phyloP scores from a whole-genome alignment of 1,284 basidiomycete species.

The Apiotrichum sp. region DNA sequence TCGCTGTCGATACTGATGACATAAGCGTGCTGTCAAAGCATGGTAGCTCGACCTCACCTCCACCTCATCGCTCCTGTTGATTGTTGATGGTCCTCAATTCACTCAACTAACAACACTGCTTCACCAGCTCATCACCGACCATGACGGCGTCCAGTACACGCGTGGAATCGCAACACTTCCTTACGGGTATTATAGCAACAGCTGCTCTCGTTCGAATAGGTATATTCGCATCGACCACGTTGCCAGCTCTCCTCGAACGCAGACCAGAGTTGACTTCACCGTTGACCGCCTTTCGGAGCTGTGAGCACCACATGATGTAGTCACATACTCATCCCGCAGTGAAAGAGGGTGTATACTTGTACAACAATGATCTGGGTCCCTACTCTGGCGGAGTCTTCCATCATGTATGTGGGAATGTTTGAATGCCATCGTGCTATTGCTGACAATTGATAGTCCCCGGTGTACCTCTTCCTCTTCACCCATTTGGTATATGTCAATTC shows the following conservation, averaged over 20 bases:
- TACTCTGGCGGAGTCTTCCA: conserved; percentile 77
- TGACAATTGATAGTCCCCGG: conserved; percentile 58
- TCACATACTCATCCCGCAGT: conserved; percentile 51
- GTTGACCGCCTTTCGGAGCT: conserved; percentile 59
- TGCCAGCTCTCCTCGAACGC: conserved; percentile 39
- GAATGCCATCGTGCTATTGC: too few species aligned
- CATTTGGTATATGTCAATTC: conserved; percentile 55
- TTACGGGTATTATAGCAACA: neutral
- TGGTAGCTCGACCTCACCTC: too few species aligned
- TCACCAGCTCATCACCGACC: too few species aligned
- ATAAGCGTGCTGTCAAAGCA: too few species aligned
- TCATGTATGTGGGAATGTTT: conserved; percentile 56
- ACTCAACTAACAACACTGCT: too few species aligned
- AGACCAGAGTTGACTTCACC: conserved; percentile 73
- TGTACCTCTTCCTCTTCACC: conserved; percentile 70
- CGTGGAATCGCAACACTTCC: too few species aligned
- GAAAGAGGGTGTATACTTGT: conserved; percentile 76
- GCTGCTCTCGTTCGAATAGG: conserved; percentile 30
- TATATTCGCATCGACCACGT: conserved; percentile 12
- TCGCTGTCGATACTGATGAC: too few species aligned
- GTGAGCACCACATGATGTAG: conserved; percentile 20
- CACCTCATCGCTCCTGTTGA: too few species aligned
- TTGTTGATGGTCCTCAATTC: too few species aligned
- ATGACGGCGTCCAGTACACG: too few species aligned
- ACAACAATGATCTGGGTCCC: conserved; percentile 65